These are phyloP conservation scores for Colletotrichum sp. DNA, from an alignment of 2,329 filamentous ascomycete genomes.

Conservation along the genomic window DNA sequence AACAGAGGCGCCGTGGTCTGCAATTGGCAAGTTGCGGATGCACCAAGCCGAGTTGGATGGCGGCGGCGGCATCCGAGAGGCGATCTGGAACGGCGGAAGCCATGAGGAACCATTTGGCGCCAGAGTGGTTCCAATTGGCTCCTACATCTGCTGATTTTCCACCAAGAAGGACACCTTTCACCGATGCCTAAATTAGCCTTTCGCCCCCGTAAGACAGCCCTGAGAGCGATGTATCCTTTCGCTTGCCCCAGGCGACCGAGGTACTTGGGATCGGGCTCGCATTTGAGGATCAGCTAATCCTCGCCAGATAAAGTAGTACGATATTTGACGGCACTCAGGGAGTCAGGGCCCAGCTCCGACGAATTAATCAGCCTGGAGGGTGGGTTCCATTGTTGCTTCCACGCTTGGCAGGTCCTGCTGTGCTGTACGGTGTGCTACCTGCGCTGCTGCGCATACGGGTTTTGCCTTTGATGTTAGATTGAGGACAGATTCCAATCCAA, in stretches of 20 bases:
- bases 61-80: slow-evolving; percentile 18
- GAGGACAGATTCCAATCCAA: slow-evolving; percentile 15
- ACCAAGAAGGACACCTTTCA: slow-evolving; percentile 24
- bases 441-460: background rate
- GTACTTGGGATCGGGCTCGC: slow-evolving; percentile 2
- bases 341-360: background rate
- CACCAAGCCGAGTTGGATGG: slow-evolving; percentile 18
- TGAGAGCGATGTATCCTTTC: background rate
- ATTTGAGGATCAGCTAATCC: slow-evolving; percentile 14
- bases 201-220: background rate
- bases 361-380: slow-evolving; percentile 10
- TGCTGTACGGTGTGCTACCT: background rate
- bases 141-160: slow-evolving; percentile 25
- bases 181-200: background rate
- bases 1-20: slow-evolving; percentile 2
- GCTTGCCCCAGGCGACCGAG: background rate
- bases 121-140: slow-evolving; percentile 13
- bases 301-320: slow-evolving; percentile 19
- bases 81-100: slow-evolving; percentile 12
- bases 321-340: background rate
- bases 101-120: background rate
- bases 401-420: background rate
- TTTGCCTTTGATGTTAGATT: slow-evolving; percentile 1
- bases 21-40: slow-evolving; percentile 17
- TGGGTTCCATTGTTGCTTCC: background rate